These are phyloP conservation scores for Hypoxylon sp. DNA, from an alignment of 2,329 filamentous ascomycete species.

Conservation along the genomic window DNA sequence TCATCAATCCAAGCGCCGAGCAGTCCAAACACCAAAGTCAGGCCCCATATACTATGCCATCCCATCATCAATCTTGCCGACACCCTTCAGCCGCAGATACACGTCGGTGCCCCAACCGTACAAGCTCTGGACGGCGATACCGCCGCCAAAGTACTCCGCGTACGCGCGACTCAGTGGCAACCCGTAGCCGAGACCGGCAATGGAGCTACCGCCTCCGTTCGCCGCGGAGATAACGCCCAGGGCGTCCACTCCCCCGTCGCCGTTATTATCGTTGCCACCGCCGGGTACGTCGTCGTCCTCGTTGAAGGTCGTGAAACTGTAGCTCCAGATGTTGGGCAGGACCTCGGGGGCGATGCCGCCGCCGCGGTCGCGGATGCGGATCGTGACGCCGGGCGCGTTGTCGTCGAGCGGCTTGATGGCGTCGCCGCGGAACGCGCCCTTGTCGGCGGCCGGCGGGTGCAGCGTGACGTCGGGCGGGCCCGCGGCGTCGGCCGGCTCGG, in stretches of 20 bases:
- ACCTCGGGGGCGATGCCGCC: conserved; percentile 90
- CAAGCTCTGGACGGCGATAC: conserved; percentile 92
- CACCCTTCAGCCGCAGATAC: conserved; percentile 72
- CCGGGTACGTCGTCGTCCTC: conserved; percentile 69
- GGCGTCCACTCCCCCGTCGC: conserved; percentile 65
- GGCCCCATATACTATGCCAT: not conserved
- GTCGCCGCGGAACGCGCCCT: conserved; percentile 58
- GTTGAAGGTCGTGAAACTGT: conserved; percentile 95
- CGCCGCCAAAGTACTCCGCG: conserved; percentile 97
- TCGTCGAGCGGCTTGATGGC: conserved; percentile 70
- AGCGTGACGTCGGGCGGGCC: conserved; percentile 50
- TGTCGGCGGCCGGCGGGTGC: conserved; percentile 53
- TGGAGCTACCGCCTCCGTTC: conserved; percentile 80
- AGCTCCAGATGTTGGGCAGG: conserved; percentile 91
- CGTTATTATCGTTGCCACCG: conserved; percentile 55
- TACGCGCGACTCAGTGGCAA: conserved; percentile 91
- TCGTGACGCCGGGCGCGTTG: conserved; percentile 86
- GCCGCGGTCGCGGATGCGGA: conserved; percentile 94
- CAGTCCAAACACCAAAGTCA: not conserved
- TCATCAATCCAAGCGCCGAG: not conserved
- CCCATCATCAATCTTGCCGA: conserved; percentile 61
- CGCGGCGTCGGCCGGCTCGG: conserved; percentile 61
- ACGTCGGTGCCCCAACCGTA: conserved; percentile 90
- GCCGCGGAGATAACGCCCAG: conserved; percentile 80
- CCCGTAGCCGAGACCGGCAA: conserved; percentile 93